phyloP scores from a whole-genome alignment of 192 early-diverging fungal species.

The Thamnidium elegans region DNA sequence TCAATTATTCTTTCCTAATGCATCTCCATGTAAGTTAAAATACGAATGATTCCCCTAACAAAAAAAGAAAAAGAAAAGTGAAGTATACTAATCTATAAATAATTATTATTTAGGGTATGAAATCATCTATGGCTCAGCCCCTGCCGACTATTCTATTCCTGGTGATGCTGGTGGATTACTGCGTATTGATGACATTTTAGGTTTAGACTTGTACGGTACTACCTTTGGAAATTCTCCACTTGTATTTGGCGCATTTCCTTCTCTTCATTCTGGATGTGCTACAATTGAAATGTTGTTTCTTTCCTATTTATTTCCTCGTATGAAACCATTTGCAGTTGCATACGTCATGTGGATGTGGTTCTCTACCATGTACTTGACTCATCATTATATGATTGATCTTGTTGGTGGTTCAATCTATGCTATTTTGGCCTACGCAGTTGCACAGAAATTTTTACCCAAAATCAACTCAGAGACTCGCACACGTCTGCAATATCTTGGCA shows the following conservation, averaged over 20 bases:
- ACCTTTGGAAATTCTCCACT: conserved; percentile 65
- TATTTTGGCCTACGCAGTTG: conserved; percentile 49
- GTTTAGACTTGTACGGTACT: conserved; percentile 54
- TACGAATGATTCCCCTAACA: background rate
- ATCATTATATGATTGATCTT: conserved; percentile 72
- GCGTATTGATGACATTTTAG: conserved; percentile 63
- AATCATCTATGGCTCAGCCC: conserved; percentile 52
- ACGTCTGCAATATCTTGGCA: conserved; percentile 34
- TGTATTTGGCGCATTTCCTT: conserved; percentile 76
- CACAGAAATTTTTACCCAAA: conserved; percentile 45
- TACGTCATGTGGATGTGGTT: conserved; percentile 76
- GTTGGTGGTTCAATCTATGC: conserved; percentile 64
- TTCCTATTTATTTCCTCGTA: conserved; percentile 41
- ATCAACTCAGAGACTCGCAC: conserved; percentile 26
- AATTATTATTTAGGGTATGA: conserved; percentile 56
- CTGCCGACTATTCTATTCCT: conserved; percentile 60
- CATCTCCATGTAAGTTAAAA: conserved; percentile 61
- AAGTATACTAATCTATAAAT: background rate
- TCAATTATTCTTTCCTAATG: conserved; percentile 60
- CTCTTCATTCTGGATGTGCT: conserved; percentile 68
- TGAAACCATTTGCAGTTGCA: conserved; percentile 37
- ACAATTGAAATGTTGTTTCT: conserved; percentile 59
- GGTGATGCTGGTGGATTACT: conserved; percentile 65
- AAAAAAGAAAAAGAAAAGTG: background rate
- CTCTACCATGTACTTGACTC: conserved; percentile 71